Evolutionary conservation across 2,329 filamentous ascomycete genomes (phyloP), one percentile per base, ranked within the genome.

Genomic region (Colletotrichum graminicola): DNA sequence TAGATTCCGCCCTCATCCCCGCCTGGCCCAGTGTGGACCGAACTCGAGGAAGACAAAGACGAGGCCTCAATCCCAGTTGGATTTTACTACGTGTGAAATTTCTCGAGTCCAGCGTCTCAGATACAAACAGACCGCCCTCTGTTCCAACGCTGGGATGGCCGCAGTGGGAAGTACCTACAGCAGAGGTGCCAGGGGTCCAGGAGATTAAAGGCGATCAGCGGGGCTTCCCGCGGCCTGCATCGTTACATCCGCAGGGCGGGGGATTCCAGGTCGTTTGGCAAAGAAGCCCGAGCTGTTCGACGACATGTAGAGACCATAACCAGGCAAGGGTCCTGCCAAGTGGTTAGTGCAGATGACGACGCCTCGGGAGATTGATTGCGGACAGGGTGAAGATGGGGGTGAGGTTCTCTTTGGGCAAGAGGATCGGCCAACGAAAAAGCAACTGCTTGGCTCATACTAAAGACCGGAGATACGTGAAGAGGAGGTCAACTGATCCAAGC

Each of bases 131-230:
- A 26, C 32, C 16, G 7, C 59, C 55, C 47, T 60, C 62, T 47
- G 56, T 41, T 18, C 29, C 12, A 16, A 26, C 29, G 23, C 23
- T 12, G 49, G 36, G 18, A 21, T 34, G 41, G 57, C 29, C 57
- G 18, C 54, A 23, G 29, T 47, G 43, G 45, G 59, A 43, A 32
- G 8, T 45, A 43, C n/a, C n/a, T n/a, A n/a, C 6, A 12, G 12
- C 3, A 45, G 39, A 39, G 26, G 32, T 29, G 41, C 32, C 56
- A 56, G 64, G 67, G 67, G 36, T n/a, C 10, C 39, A 26, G 64
- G 67, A 67, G 57, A 71, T 71, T 71, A 62, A 67, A 67, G 67
- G 67, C 64, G 67, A 71, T 71, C 67, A 71, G 67, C 62, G 67
- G 67, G 64, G 64, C 45, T 34, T 67, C 67, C 67, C 51, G 57